Percentiles rank a stretch among this genome's conserved stretches.
These are phyloP conservation scores for Cyberlindnera subsufficiens DNA, from an alignment of 805 yeast species.

Conservation along the genomic window DNA sequence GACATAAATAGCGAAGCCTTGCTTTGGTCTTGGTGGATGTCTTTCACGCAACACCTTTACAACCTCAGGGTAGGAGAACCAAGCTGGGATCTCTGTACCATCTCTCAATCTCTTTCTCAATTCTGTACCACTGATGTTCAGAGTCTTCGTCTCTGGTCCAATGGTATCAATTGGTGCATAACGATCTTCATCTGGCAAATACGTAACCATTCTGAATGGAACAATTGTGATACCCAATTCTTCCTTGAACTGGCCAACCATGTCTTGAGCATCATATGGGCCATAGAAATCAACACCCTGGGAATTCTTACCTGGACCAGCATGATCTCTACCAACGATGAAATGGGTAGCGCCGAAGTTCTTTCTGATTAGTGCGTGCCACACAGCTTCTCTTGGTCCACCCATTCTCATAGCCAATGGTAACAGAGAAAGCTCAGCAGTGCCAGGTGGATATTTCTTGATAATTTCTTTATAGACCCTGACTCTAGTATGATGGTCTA, in stretches of 20 bases:
- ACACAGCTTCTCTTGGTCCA: slow-evolving; percentile 96
- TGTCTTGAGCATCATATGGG: slow-evolving; percentile 92
- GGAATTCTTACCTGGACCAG: slow-evolving; percentile 90
- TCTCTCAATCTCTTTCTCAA: slow-evolving; percentile 80
- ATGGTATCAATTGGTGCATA: slow-evolving; percentile 94
- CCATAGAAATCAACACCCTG: slow-evolving; percentile 93
- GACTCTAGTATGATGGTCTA: slow-evolving; percentile 96
- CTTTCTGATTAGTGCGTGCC: slow-evolving; percentile 97
- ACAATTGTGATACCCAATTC: slow-evolving; percentile 88
- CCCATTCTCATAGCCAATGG: slow-evolving; percentile 99
- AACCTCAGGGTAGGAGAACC: slow-evolving; percentile 97
- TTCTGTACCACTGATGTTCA: slow-evolving; percentile 93
- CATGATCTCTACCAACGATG: slow-evolving; percentile 97
- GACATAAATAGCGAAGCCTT: slow-evolving; percentile 79
- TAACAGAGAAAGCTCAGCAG: slow-evolving; percentile 81
- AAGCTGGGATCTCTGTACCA: slow-evolving; percentile 86
- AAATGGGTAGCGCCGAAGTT: slow-evolving; percentile 96
- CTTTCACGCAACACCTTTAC: slow-evolving; percentile 85
- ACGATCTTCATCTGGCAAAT: slow-evolving; percentile 90
- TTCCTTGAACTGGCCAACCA: slow-evolving; percentile 66
- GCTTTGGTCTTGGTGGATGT: slow-evolving; percentile 85
- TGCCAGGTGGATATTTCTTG: slow-evolving; percentile 89
- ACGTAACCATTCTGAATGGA: slow-evolving; percentile 95
- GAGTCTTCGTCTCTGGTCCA: slow-evolving; percentile 70
- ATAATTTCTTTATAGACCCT: slow-evolving; percentile 89